Evolutionary conservation across 495 filamentous ascomycete species (phyloP).

Genomic region (Glarea lozoyensis): DNA sequence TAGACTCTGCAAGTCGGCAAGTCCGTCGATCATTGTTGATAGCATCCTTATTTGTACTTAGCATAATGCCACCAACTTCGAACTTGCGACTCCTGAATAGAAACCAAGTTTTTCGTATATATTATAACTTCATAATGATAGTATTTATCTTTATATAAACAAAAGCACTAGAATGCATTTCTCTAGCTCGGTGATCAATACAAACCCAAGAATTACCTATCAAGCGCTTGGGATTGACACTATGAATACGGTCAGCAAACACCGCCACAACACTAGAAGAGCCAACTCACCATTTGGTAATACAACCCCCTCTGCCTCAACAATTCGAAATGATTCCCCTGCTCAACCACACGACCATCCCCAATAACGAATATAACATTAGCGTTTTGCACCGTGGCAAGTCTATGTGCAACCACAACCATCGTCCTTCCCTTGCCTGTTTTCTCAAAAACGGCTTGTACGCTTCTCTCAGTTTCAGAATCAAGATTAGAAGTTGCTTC

Average conservation of each 20-base stretch:
- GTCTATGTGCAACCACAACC: conserved; percentile 58
- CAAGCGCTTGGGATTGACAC: conserved; percentile 18
- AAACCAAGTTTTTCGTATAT: too few relatives aligned
- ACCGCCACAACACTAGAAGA: neutral
- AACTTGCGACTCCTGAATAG: too few relatives aligned
- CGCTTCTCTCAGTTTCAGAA: conserved; percentile 56
- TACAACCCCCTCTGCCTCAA: conserved; percentile 36
- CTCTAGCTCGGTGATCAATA: too few relatives aligned
- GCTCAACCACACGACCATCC: conserved; percentile 38
- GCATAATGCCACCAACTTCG: too few relatives aligned
- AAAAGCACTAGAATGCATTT: too few relatives aligned
- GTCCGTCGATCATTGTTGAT: too few relatives aligned
- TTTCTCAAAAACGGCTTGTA: conserved; percentile 58
- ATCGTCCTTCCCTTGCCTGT: conserved; percentile 52
- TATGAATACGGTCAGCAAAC: conserved; percentile 20
- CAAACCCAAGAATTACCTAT: too few relatives aligned
- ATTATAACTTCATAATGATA: too few relatives aligned
- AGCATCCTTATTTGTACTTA: too few relatives aligned
- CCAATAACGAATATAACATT: conserved; percentile 44
- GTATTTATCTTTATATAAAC: too few relatives aligned
- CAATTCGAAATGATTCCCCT: conserved; percentile 39
- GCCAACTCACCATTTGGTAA: conserved; percentile 34
- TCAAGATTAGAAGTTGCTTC: conserved; percentile 74
- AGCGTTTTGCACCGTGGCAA: conserved; percentile 41
- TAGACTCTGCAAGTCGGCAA: too few relatives aligned